Evolutionary conservation across 176 grass and related monocot species (phyloP), one percentile per base, ranked within the genome.

Genomic region (Rhipidocladum racemiflorum): DNA sequence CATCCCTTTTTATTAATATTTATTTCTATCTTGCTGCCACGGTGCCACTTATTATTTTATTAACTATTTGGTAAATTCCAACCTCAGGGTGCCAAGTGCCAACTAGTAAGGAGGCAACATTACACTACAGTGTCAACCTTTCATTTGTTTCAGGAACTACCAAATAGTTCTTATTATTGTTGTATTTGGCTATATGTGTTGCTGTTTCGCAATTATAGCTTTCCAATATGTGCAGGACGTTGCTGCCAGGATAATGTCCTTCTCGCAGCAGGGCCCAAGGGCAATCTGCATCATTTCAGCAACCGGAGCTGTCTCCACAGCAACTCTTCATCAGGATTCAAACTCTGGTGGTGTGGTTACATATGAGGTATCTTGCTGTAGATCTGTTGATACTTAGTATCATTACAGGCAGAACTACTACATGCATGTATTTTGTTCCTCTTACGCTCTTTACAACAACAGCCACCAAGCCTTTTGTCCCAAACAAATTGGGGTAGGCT

Each of bases 241-340:
- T 80, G 87, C 89, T 11, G 84, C 84, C 16, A 99, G 94, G 87
- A 99, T 99, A 88, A 88, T 91, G 87, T 86, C 92, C 39, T 99
- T 99, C 68, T 91, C 90, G 17, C 96, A 99, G 76, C 96, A 99
- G 88, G 93, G 92, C 67, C 93, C 90, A 74, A 93, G 96, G 68
- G 90, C 91, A 56, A 73, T 99, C 17, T 95, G 92, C 87, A 89
- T 99, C 74, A 91, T 99, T 70, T 99, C 96, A 65, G 96, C 96
- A 77, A 91, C 83, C 18, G 96, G 96, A 70, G 90, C 87, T 73
- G 91, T 99, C 46, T 93, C 92, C 61, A 85, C 79, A 16, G 92
- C 90, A 78, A 95, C 91, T 48, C 96, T 99, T 82, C 88, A 77
- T 17, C 91, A 95, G 82, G 87, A 88, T 80, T 85, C 82, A 40